Evolutionary conservation across 2,329 filamentous ascomycete genomes (phyloP), one percentile per base, ranked within the genome.

Genomic region (Trichoderma sp.): DNA sequence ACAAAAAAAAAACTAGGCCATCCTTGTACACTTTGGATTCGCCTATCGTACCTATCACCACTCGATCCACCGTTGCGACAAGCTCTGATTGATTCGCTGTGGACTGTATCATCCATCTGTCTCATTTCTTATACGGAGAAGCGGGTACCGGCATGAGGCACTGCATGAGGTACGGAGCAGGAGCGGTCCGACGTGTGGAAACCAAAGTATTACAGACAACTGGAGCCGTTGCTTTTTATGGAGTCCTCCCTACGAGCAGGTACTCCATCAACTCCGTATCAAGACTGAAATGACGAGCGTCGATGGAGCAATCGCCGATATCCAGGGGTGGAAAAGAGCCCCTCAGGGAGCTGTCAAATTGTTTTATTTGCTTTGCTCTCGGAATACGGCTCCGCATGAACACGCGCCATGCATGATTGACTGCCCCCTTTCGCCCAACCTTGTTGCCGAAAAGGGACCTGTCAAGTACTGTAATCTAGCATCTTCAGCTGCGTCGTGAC

Each of bases 11-110:
- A 12, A 34, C 9, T 34, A 12, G 1, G 51, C 32, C 30, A 58
- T 56, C 32, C 60, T 47, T 64, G 30, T 58, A 39, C 58, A 18
- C 32, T 26, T 18, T 47, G 3, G 8, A 11, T 67, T 71, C 70
- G 70, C 70, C 62, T 71, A 71, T 71, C 70, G 66, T 51, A 26
- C 62, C 70, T 26, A 71, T 71, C 70, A 71, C 30, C 47, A 11
- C 24, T 36, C 53, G 62, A 68, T 67, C 51, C 62, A 43, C 62
- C 26, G 63, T 53, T 71, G 47, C 70, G 70, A 71, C 62, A 34
- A 56, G 24, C 58, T 12, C 21, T 32, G 34, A 30, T 21, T 60
- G 60, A 18, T n/a, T 32, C 58, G 34, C 30, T 24, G 34, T 36
- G 34, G 34, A 36, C 30, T 53, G 47, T 53, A 34, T 53, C 68